Percentiles rank a stretch among this genome's conserved stretches.
Evolutionary conservation across 2,329 filamentous ascomycete genomes (phyloP).

Genomic region (Drechmeria coniospora): DNA sequence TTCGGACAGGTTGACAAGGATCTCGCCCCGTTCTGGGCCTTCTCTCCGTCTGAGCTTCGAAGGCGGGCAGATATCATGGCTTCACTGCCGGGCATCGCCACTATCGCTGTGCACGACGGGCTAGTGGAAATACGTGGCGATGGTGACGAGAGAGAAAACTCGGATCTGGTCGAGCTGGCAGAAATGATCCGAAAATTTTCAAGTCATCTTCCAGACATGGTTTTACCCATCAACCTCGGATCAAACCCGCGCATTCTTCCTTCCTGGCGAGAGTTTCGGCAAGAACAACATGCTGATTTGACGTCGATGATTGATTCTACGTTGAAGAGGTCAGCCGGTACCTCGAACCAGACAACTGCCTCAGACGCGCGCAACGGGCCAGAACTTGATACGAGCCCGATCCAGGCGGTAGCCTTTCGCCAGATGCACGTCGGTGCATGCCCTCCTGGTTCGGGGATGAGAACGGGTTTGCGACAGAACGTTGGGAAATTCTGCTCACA

Average conservation of each 20-base stretch:
- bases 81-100: slow-evolving; percentile 26
- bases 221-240: slow-evolving; percentile 67
- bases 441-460: slow-evolving; percentile 42
- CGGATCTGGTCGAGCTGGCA: slow-evolving; percentile 29
- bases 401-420: slow-evolving; percentile 18
- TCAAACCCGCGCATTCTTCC: slow-evolving; percentile 19
- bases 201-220: slow-evolving; percentile 64
- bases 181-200: slow-evolving; percentile 60
- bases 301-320: slow-evolving; percentile 14
- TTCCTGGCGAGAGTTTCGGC: slow-evolving; percentile 42
- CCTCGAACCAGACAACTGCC: slow-evolving; percentile 2
- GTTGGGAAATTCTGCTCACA: slow-evolving; percentile 45
- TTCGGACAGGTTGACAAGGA: slow-evolving; percentile 67
- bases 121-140: slow-evolving; percentile 30
- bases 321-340: slow-evolving; percentile 10
- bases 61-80: slow-evolving; percentile 32
- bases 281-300: slow-evolving; percentile 8
- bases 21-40: slow-evolving; percentile 61
- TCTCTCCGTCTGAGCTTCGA: slow-evolving; percentile 53
- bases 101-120: slow-evolving; percentile 48
- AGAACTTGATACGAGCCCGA: too few species aligned
- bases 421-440: slow-evolving; percentile 38
- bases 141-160: slow-evolving; percentile 14
- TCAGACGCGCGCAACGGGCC: too few species aligned
- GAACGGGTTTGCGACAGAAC: slow-evolving; percentile 46